Evolutionary conservation across 164 flowering plant genomes (phyloP).

Genomic region (Macadamia tetraphylla): DNA sequence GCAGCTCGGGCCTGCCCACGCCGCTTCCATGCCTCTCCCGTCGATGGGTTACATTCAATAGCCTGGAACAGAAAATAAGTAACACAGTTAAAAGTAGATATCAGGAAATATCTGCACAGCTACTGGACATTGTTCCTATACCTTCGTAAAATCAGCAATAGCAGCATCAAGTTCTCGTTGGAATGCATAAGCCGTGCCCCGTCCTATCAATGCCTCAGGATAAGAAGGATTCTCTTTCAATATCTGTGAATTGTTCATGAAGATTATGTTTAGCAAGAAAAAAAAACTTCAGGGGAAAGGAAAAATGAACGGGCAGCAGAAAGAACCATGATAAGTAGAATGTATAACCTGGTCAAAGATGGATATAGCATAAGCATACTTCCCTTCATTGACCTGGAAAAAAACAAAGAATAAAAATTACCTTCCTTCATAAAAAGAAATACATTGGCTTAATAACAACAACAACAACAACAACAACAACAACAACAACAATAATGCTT

Average conservation of each 20-base stretch:
- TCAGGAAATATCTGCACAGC: not conserved
- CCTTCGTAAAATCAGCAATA: slow-evolving; percentile 87
- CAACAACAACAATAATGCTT: not conserved
- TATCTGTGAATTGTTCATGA: slow-evolving; percentile 37
- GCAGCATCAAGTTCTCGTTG: slow-evolving; percentile 83
- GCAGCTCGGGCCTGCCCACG: slow-evolving; percentile 99
- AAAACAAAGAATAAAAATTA: not conserved
- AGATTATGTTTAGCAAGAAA: not conserved
- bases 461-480: too few relatives aligned
- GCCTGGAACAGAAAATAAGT: slow-evolving; percentile 43
- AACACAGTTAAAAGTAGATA: slow-evolving; percentile 2
- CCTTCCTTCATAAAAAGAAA: too few relatives aligned
- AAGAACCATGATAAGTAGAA: not conserved
- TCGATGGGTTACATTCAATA: slow-evolving; percentile 66
- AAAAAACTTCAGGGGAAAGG: not conserved
- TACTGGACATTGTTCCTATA: slow-evolving; percentile 12
- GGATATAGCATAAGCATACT: slow-evolving; percentile 71
- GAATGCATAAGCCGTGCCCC: slow-evolving; percentile 97
- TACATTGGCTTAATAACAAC: too few relatives aligned
- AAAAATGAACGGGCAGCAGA: not conserved
- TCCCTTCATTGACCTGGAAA: slow-evolving; percentile 92
- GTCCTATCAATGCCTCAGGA: slow-evolving; percentile 93
- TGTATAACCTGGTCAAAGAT: slow-evolving; percentile 77
- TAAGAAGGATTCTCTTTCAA: slow-evolving; percentile 72
- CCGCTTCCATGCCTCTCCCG: slow-evolving; percentile 98